Evolutionary conservation across 768 basidiomycete genomes (phyloP).

Genomic region (Favolaschia claudopus): DNA sequence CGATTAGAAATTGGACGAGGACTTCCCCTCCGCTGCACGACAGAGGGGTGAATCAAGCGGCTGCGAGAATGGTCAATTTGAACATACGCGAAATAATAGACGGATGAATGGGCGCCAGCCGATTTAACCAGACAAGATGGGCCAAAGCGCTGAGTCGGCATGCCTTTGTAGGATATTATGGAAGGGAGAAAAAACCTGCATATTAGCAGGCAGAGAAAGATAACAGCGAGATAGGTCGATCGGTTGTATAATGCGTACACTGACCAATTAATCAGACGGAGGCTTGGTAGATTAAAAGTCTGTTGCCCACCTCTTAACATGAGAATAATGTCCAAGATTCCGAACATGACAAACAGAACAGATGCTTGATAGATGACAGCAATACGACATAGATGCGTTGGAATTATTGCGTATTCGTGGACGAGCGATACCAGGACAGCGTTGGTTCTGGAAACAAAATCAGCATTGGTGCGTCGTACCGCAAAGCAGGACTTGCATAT

Average conservation of each 20-base stretch:
- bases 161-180: neutral
- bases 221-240: neutral
- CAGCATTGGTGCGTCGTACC: neutral
- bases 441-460: neutral
- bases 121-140: neutral
- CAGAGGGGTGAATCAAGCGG: neutral
- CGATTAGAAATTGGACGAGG: neutral
- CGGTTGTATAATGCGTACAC: slow-evolving; percentile 8
- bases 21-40: neutral
- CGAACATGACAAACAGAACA: neutral
- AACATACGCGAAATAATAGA: neutral
- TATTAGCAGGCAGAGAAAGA: neutral
- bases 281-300: neutral
- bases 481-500: neutral
- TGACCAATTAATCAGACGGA: neutral
- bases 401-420: neutral
- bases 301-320: slow-evolving; percentile 2
- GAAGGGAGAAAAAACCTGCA: neutral
- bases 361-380: neutral
- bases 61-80: neutral
- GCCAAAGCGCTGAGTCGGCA: neutral
- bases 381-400: neutral
- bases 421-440: neutral
- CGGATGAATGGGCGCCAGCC: neutral
- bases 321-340: neutral